Evolutionary conservation across 495 filamentous ascomycete species (phyloP).

Genomic region (Penicillium herquei): DNA sequence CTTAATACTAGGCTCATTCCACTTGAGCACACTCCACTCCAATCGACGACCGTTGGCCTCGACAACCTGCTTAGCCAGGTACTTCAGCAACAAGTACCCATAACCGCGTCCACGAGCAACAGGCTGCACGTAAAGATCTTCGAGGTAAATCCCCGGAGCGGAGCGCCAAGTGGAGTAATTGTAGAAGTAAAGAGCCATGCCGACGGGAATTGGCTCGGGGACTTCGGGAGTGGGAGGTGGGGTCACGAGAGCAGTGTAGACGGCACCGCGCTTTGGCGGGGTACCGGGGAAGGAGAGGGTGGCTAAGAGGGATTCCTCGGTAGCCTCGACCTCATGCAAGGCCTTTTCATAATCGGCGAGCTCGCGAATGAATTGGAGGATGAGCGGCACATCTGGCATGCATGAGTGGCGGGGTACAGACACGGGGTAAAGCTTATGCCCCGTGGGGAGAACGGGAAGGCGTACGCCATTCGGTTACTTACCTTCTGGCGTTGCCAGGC

Average conservation of each 20-base stretch:
- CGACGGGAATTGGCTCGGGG: constrained; percentile 42
- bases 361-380: constrained; percentile 81
- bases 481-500: constrained; percentile 49
- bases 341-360: constrained; percentile 82
- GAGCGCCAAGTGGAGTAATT: constrained; percentile 85
- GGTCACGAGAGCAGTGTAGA: constrained; percentile 44
- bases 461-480: constrained; percentile 6
- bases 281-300: constrained; percentile 74
- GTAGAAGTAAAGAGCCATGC: constrained; percentile 67
- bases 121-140: constrained; percentile 83
- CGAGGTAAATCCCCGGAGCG: constrained; percentile 86
- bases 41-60: constrained; percentile 70
- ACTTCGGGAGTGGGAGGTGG: constrained; percentile 28
- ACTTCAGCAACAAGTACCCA: constrained; percentile 70
- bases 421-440: too few species aligned
- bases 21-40: constrained; percentile 90
- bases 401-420: constrained; percentile 8
- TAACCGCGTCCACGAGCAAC: constrained; percentile 72
- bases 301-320: constrained; percentile 62
- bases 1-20: constrained; percentile 84
- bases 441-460: too few species aligned
- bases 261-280: constrained; percentile 36
- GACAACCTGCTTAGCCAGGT: constrained; percentile 71
- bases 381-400: constrained; percentile 73
- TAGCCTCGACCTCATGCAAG: constrained; percentile 73